phyloP scores from a whole-genome alignment of 805 yeast species.

The Monosporozyma solicola region DNA sequence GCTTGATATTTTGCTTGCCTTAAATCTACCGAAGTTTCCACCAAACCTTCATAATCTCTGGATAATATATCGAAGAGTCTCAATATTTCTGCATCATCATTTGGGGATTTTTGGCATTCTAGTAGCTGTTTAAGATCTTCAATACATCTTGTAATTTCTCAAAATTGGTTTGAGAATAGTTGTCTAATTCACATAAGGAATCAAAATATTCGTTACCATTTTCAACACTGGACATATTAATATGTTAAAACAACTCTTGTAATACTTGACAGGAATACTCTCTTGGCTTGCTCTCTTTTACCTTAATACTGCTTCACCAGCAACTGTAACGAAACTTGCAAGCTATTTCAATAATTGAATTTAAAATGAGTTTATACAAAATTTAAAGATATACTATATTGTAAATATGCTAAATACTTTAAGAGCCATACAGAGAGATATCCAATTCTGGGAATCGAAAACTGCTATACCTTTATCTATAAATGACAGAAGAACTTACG shows the following conservation, averaged over 20 bases:
- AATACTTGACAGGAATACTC: background rate
- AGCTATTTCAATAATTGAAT: background rate
- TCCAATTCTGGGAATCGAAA: background rate
- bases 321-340: background rate
- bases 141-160: constrained; percentile 11
- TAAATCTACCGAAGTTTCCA: constrained; percentile 12
- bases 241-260: background rate
- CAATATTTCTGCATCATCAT: constrained; percentile 11
- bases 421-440: background rate
- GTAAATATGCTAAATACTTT: background rate
- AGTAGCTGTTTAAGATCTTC: constrained; percentile 6
- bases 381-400: background rate
- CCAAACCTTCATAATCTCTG: constrained; percentile 8
- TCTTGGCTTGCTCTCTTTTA: background rate
- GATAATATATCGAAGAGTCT: constrained; percentile 10
- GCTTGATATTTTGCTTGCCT: constrained; percentile 16
- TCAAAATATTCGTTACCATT: constrained; percentile 16
- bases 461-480: background rate
- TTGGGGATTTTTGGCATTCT: constrained; percentile 7
- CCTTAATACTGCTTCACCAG: background rate
- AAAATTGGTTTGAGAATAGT: constrained; percentile 15
- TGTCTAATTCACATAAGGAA: constrained; percentile 21
- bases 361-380: background rate
- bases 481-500: background rate
- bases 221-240: constrained; percentile 1